Evolutionary conservation across 257 asterid genomes (phyloP).

Genomic region (Coffea eugenioides): DNA sequence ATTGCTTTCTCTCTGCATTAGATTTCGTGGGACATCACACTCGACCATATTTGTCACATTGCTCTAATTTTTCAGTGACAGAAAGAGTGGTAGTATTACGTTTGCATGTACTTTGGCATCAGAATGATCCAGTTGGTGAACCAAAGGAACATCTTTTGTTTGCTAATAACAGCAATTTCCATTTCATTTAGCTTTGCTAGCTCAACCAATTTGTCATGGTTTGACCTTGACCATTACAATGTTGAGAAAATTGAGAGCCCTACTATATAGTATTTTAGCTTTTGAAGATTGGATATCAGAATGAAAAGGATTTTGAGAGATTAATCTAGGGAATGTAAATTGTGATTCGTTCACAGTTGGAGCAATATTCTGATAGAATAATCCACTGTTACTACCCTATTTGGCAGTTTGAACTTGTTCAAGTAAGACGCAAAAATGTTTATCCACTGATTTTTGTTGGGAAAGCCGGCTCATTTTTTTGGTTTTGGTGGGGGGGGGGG

Average conservation of each 20-base stretch:
- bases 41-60: conserved; percentile 52
- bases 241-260: neutral
- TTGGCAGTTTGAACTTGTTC: neutral
- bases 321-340: neutral
- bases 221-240: neutral
- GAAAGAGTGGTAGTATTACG: conserved; percentile 8
- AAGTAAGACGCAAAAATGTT: neutral
- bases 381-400: neutral
- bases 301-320: neutral
- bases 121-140: conserved; percentile 20
- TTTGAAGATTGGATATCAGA: neutral
- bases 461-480: neutral
- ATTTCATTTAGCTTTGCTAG: neutral
- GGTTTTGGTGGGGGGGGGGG: neutral
- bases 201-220: neutral
- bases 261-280: neutral
- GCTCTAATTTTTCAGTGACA: conserved; percentile 26
- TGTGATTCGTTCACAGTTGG: neutral
- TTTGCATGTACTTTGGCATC: conserved; percentile 8
- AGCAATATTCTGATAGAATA: too few relatives aligned
- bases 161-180: conserved; percentile 1
- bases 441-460: neutral
- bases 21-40: conserved; percentile 67
- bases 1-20: conserved; percentile 50
- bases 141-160: conserved; percentile 9